Evolutionary conservation across 2,329 filamentous ascomycete species (phyloP), one percentile per base, ranked within the genome.

Genomic region (Ciborinia camelliae): DNA sequence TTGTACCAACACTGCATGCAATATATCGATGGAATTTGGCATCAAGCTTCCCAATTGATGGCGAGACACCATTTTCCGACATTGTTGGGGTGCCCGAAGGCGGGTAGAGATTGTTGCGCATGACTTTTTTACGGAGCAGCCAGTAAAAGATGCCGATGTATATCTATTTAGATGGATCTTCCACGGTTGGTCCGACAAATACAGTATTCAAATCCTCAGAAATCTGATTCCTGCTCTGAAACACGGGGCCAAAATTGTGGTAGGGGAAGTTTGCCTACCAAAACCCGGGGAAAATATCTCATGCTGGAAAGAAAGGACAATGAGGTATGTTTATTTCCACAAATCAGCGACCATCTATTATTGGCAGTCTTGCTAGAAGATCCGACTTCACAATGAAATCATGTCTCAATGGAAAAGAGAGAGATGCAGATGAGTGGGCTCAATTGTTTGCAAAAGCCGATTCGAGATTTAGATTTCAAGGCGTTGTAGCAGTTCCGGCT

Each of bases 101-200:
- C 20, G 58, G 39, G 54, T 47, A 37, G 62, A 57, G 6, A 63
- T 65, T 43, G 14, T 50, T 6, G 68, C 74, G 65, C 66, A 67
- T 5, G 70, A 77, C 63, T 72, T 75, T 57, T 75, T 77, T 69
- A 70, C 69, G 6, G 67, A 70, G 0, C 75, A 78, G 62, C 75
- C 75, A 0, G 65, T 77, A 14, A 68, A 71, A 35, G 45, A 67
- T 2, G 73, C 72, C 37, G 71, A 73, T 4, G 71, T 70, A 1
- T 77, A 77, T 62, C 76, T 72, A 65, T 66, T 76, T 39, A 70
- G 70, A 35, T 64, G 69, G 61, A 71, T 77, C 23, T 67, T 78
- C 2, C 76, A 78, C 61, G 74, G 77, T 54, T 77, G 73, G 71
- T 71, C 73, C 0, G 73, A 77, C 68, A 65, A 37, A 67, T 71